Base-by-base conservation (phyloP, 306 rosid genomes). In the Fragaria ananassa region DNA sequence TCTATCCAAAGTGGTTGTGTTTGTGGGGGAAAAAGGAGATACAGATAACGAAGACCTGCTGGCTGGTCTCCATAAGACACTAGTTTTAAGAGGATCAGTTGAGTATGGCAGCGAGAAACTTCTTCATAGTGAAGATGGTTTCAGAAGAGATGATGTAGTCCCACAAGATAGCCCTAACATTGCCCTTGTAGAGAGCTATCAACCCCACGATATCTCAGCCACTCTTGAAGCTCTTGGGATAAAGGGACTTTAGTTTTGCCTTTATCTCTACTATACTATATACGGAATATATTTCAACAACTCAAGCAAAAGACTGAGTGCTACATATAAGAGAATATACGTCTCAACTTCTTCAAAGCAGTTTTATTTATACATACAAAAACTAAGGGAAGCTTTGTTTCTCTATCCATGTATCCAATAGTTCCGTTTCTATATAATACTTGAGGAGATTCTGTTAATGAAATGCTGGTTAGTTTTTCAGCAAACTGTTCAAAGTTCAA, bases 1-100 rank as follows among this genome's bases (percentile, higher is more conserved):
- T 69, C 85, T 92, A 9, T 87, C 92, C 68, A 90, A 90, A 75
- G 83, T 85, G 80, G 86, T 80, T 15, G 81, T 86, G 56, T 76
- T 92, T 73, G 85, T 82, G 9, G 97, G 97, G 68, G 93, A 90
- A 81, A 87, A 76, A 72, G 97, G 96, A 10, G 96, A 92, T 72
- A 90, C 97, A 37, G 96, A 90, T 79, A 80, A 80, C 61, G 93
- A 92, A 76, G 86, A 90, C 71, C 84, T 92, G 10, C 78, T 90
- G 72, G 86, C 84, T 46, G 97, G 97, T 61, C 76, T 87, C 72
- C 96, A 92, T 67, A 92, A 84, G 84, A 90, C 92, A 51, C 14
- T 92, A 35, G 83, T 92, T 69, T 68, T 87, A 76, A 84, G 27
- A 79, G 91, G 88, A 13, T 81, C 85, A 6, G 89, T 84, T 44